Evolutionary conservation across 768 basidiomycete genomes (phyloP), one percentile per base, ranked within the genome.

Genomic region (Megacollybia marginata): DNA sequence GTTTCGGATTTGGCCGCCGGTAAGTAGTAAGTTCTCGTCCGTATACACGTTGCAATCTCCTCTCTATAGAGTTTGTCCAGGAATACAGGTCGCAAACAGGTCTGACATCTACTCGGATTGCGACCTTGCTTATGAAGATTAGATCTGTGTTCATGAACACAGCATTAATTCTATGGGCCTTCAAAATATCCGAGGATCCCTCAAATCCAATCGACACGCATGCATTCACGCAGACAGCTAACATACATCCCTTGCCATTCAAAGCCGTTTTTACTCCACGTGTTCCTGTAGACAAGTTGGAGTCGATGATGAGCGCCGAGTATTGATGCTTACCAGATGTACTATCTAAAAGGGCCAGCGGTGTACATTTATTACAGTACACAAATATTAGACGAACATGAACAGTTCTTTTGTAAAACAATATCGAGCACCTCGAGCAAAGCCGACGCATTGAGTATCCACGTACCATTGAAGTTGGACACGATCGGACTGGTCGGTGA

Each of bases 361-460:
- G n/a, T n/a, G n/a, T n/a, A n/a, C n/a, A n/a, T n/a, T n/a, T n/a
- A n/a, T n/a, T n/a, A n/a, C n/a, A n/a, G n/a, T n/a, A n/a, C n/a
- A n/a, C n/a, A n/a, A n/a, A n/a, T n/a, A n/a, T n/a, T n/a, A n/a
- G n/a, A n/a, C n/a, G n/a, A n/a, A n/a, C n/a, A n/a, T n/a, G n/a
- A 28, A 28, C 4, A 28, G 23, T 28, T 28, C 23, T 28, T 28
- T 28, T 28, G 23, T 28, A 28, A 28, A 28, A 28, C 23, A 28
- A 28, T 28, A 28, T 28, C 23, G 23, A 28, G 23, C 23, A 28
- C 23, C 23, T 6, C 23, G 23, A 28, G 71, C 63, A 18, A 80
- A 58, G 69, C 87, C 7, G 94, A 97, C 62, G 86, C 93, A 46
- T 69, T 96, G 56, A 92, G 88, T 54, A 72, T 97, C 20, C 88